Evolutionary conservation across 805 yeast genomes (phyloP), one percentile per base, ranked within the genome.

Genomic region (Wickerhamomyces chambardii): DNA sequence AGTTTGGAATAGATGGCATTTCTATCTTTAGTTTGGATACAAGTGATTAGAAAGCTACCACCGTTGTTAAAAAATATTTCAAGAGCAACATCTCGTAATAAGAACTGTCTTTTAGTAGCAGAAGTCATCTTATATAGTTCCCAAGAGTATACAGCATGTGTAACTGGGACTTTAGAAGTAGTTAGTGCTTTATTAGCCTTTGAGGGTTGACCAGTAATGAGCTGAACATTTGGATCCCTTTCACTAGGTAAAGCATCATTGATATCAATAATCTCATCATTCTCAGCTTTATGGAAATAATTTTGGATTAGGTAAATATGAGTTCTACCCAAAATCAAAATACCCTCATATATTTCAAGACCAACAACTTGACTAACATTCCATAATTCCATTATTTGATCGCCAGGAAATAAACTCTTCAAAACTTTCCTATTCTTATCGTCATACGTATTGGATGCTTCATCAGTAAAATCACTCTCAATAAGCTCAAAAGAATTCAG

Each of bases 31-130:
- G 65, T 61, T 17, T 67, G 61, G n/a, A 64, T 56, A 33, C 85
- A 78, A 1, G 90, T 82, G 7, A 86, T 61, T 39, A 86, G 59
- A 28, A 77, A 66, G 42, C 84, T 81, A 2, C 78, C 71, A 0
- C 92, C 94, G 53, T 80, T 77, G 18, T 69, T 68, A 52, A 84
- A 83, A 42, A 84, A 78, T 48, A 85, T 56, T 48, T 86, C 95
- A 26, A 85, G 50, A 0, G 92, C 95, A 31, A 82, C 83, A 55
- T 85, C 94, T 36, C 95, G 61, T 14, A 86, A 60, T 15, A 86
- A 54, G 47, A 85, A 86, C 28, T 81, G 85, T 34, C 95, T 59
- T 42, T 82, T 84, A 3, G 86, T 75, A 11, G 80, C 73, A 4
- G 81, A 75, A 0, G 75, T 70, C 15, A 87, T 49, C 30, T 71